Evolutionary conservation across 1,284 basidiomycete species (phyloP), one percentile per base, ranked within the genome.

Genomic region (Ceratobasidium sp.): DNA sequence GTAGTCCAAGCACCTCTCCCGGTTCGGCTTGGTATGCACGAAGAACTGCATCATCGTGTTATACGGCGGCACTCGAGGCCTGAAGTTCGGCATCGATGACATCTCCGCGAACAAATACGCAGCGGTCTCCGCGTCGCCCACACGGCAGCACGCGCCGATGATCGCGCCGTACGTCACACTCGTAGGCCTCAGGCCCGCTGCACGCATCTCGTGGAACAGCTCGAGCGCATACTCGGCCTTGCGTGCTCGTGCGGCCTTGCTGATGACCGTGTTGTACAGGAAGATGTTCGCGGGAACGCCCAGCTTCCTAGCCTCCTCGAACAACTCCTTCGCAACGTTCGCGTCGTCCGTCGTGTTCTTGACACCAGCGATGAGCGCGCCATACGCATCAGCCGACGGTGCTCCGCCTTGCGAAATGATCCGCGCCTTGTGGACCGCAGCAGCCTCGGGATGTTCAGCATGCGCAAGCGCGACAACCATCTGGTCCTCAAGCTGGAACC

Each of bases 1-100:
- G 83, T 93, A 99, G 78, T 89, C 85, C 48, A 98, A 82, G 17
- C 93, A 92, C 54, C 89, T 87, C 41, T 89, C 88, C 65, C 96
- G 90, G 79, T 96, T 91, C 1, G 96, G 96, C 80, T 93, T 93
- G 29, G 93, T 97, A 76, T 93, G 91, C 62, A 94, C 92, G 84
- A 95, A 98, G 81, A 97, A 89, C 83, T 99, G 98, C 89, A 99
- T 98, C 97, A 99, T 98, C 48, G 94, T 98, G 84, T 98, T 99
- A 86, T 90, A 95, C 5, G 97, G 97, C 27, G 98, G 97, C 0
- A 98, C 91, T 7, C 96, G 88, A 8, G 97, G 91, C 83, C 88
- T 92, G 87, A 96, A 99, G 78, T 91, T 90, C 33, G 84, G 86
- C 78, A 91, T 87, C 51, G 82, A 78, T 8, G 86, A 82, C 97